Evolutionary conservation across 2,329 filamentous ascomycete species (phyloP).

Genomic region (Scedosporium dehoogii): DNA sequence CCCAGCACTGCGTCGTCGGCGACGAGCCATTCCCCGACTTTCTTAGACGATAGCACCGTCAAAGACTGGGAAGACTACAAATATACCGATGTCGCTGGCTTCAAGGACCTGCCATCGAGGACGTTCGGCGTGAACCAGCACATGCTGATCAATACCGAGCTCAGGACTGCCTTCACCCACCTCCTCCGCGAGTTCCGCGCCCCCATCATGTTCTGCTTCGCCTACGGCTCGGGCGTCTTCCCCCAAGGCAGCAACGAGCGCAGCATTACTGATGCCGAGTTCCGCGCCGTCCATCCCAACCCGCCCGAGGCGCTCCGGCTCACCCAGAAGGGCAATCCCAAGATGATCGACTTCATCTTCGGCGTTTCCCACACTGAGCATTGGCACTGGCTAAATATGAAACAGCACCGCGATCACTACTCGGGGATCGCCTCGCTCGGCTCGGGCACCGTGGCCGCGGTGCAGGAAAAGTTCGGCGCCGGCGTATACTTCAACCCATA

Average conservation of each 20-base stretch:
- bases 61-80: conserved; percentile 33
- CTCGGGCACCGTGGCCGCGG: conserved; percentile 71
- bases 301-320: conserved; percentile 72
- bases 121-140: conserved; percentile 90
- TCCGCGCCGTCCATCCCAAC: conserved; percentile 65
- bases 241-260: conserved; percentile 54
- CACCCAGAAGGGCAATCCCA: conserved; percentile 77
- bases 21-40: not conserved
- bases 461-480: conserved; percentile 83
- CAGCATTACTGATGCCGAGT: conserved; percentile 43
- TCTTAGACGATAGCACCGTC: not conserved
- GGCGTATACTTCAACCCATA: conserved; percentile 98
- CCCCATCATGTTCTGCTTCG: conserved; percentile 92
- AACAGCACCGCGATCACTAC: conserved; percentile 85
- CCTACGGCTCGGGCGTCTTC: conserved; percentile 95
- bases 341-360: conserved; percentile 99
- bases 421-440: conserved; percentile 75
- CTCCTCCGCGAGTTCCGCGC: conserved; percentile 87
- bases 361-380: conserved; percentile 91
- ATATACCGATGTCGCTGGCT: conserved; percentile 31
- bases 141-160: conserved; percentile 90
- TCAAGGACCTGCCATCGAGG: conserved; percentile 34
- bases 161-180: conserved; percentile 80
- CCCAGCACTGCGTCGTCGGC: not conserved
- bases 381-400: conserved; percentile 90